These are phyloP conservation scores for Crepidotus variabilis DNA, from an alignment of 768 basidiomycete genomes.

Conservation along the genomic window DNA sequence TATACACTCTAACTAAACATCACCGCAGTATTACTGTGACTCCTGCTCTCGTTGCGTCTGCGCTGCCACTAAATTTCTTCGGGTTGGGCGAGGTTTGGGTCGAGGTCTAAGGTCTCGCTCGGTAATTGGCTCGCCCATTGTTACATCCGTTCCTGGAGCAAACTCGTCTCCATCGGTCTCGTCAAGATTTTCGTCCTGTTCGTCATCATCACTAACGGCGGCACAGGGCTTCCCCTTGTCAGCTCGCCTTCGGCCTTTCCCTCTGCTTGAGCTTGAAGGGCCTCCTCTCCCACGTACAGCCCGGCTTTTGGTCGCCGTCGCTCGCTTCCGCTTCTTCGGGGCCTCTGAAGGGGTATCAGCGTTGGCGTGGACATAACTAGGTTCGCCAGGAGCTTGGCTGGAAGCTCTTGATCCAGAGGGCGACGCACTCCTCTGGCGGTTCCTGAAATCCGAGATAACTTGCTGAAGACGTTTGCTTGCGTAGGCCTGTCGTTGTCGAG, in stretches of 20 bases:
- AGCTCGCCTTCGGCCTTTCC: slow-evolving; percentile 3
- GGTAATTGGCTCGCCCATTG: background rate
- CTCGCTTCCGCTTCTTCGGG: slow-evolving; percentile 16
- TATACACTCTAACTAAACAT: background rate
- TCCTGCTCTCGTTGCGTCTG: no score
- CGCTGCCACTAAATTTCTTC: slow-evolving; percentile 2
- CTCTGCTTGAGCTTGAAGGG: background rate
- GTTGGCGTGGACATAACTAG: background rate
- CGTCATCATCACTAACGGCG: background rate
- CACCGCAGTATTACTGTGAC: no score
- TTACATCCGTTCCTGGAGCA: background rate
- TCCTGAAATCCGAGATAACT: slow-evolving; percentile 79
- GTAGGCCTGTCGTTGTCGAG: slow-evolving; percentile 78
- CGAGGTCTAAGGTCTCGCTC: slow-evolving; percentile 26
- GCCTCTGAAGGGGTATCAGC: slow-evolving; percentile 6
- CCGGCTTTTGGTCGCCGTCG: background rate
- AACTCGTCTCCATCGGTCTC: slow-evolving; percentile 3
- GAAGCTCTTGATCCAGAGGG: slow-evolving; percentile 12
- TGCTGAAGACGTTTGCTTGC: slow-evolving; percentile 84
- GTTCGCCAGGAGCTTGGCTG: background rate
- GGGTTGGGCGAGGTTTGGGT: slow-evolving; percentile 25
- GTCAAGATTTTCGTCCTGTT: background rate
- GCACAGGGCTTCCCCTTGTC: background rate
- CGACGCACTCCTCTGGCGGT: slow-evolving; percentile 39
- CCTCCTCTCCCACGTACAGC: background rate